Base-by-base conservation (phyloP, 345 rosid species). In the Adansonia digitata region DNA sequence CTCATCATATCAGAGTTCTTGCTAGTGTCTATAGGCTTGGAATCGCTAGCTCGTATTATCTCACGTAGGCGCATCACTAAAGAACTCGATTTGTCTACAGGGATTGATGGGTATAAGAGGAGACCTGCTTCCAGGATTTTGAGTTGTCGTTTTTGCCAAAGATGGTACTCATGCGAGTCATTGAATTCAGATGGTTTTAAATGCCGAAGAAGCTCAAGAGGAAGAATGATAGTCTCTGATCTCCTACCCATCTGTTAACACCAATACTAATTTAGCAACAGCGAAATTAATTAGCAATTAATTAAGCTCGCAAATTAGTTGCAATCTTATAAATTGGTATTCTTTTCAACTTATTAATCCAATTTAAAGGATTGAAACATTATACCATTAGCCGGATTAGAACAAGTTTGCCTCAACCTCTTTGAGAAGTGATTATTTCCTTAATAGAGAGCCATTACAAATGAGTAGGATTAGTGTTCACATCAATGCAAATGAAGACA, bases 161-260 rank as follows among this genome's bases (percentile, higher is more conserved):
- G 14, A 72, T 92, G 93, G 84, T 88, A 94, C 77, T 93, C 97
- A 13, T 81, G 80, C 0, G n/a, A 74, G 78, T 92, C 94, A 40
- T 80, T 84, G 64, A 91, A 94, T 76, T 94, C 98, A 0, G 92
- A 89, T 40, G 92, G 84, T 78, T 90, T 94, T 69, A 91, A 74
- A 77, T 92, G 94, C 37, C 97, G 96, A 43, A 94, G 90, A 22
- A 94, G 91, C 88, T 94, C 98, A 12, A 94, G 64, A 10, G 98
- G 98, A 10, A 94, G 87, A 66, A 93, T 88, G 77, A 94, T 87
- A 0, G 98, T 88, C 91, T 94, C 98, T 17, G 91, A 88, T 80
- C 88, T 82, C 76, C 90, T 87, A 42, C 97, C 92, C 75, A 86
- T 86, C 97, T 94, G 77, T 5, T 70, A 1, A 61, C 5, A 5